Percentiles rank a stretch among this genome's conserved stretches.
Evolutionary conservation across 106 monocot genomes (phyloP).

Genomic region (Phalaenopsis equestris): DNA sequence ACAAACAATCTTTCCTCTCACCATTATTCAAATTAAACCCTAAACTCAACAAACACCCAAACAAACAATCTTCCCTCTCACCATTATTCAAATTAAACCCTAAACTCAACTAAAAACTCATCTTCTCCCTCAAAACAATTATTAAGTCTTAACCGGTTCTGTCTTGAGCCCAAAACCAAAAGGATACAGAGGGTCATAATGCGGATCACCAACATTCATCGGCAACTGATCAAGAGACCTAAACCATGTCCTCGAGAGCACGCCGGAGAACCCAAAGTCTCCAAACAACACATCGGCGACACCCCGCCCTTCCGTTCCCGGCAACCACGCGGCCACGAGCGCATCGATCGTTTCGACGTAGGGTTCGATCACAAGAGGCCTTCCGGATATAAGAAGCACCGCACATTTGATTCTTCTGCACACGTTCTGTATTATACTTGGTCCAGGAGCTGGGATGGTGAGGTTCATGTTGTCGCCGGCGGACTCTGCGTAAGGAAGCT

Average conservation of each 20-base stretch:
- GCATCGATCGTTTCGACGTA: constrained; percentile 38
- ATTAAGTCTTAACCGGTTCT: background rate
- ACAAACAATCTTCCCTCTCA: no score
- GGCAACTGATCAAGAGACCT: constrained; percentile 48
- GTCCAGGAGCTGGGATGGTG: constrained; percentile 32
- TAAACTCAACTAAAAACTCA: background rate
- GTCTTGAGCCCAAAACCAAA: constrained; percentile 45
- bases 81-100: background rate
- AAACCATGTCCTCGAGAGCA: constrained; percentile 46
- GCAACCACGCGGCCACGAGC: constrained; percentile 52
- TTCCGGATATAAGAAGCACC: constrained; percentile 33
- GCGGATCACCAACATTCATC: constrained; percentile 39
- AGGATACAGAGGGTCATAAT: constrained; percentile 45
- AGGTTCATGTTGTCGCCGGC: constrained; percentile 46
- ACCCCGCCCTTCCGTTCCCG: constrained; percentile 45
- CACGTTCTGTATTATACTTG: constrained; percentile 32
- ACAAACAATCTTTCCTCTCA: no score
- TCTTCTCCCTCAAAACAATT: background rate
- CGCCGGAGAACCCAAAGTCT: constrained; percentile 47
- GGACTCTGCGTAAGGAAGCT: constrained; percentile 48
- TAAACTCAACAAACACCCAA: background rate
- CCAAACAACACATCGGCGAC: constrained; percentile 47
- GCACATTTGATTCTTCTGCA: constrained; percentile 30
- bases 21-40: background rate
- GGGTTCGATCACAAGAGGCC: constrained; percentile 47